Evolutionary conservation across 1,139 yeast species (phyloP).

Genomic region (Magnusiomyces fungicola): DNA sequence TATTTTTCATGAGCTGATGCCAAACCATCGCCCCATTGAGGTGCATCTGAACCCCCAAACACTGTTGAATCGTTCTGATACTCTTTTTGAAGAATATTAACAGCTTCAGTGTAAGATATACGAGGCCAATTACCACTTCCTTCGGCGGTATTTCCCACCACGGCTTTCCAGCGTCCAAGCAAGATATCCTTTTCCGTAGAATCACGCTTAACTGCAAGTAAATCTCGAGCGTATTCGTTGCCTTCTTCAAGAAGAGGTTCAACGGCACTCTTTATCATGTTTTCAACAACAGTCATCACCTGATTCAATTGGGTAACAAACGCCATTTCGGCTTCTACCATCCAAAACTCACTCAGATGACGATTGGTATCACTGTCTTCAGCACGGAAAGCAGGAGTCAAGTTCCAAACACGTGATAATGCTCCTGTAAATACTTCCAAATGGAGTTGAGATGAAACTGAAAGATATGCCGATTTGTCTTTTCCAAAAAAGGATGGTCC

Average conservation of each 20-base stretch:
- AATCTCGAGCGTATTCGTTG: slow-evolving; percentile 36
- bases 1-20: slow-evolving; percentile 88
- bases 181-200: slow-evolving; percentile 38
- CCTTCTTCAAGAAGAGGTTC: slow-evolving; percentile 30
- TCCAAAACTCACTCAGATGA: slow-evolving; percentile 94
- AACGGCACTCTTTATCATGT: slow-evolving; percentile 55
- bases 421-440: slow-evolving; percentile 75
- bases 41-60: slow-evolving; percentile 30
- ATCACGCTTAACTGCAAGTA: slow-evolving; percentile 33
- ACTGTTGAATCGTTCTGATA: slow-evolving; percentile 22
- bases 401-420: slow-evolving; percentile 75
- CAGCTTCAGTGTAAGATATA: slow-evolving; percentile 70
- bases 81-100: slow-evolving; percentile 42
- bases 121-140: slow-evolving; percentile 51
- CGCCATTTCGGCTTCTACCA: slow-evolving; percentile 88
- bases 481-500: slow-evolving; percentile 51
- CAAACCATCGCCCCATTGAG: slow-evolving; percentile 65
- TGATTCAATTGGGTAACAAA: slow-evolving; percentile 53
- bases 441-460: slow-evolving; percentile 91
- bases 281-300: slow-evolving; percentile 59
- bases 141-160: slow-evolving; percentile 16
- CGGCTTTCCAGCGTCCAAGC: slow-evolving; percentile 31
- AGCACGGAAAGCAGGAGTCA: slow-evolving; percentile 91
- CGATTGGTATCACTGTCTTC: slow-evolving; percentile 87
- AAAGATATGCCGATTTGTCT: slow-evolving; percentile 51